phyloP scores from a whole-genome alignment of 1,284 basidiomycete genomes.

The Puccinia coronata region DNA sequence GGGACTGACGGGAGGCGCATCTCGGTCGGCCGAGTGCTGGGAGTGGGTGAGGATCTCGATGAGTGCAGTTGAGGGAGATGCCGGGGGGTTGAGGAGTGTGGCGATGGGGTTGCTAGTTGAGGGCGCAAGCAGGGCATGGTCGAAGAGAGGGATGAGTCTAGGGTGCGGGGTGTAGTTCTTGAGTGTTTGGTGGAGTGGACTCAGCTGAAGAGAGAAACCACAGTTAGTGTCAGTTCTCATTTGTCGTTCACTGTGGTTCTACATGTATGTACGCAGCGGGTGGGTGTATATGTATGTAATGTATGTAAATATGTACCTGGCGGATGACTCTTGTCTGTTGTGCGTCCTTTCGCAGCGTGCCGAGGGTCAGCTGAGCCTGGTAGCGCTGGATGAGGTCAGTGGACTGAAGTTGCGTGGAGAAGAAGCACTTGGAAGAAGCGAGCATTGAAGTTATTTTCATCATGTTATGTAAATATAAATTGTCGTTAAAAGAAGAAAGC shows the following conservation, averaged over 20 bases:
- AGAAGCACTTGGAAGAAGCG: too few species aligned
- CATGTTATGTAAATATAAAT: too few species aligned
- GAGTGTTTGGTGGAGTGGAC: conserved; percentile 27
- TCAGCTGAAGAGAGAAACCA: too few species aligned
- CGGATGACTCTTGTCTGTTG: conserved; percentile 6
- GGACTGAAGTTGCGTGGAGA: conserved; percentile 22
- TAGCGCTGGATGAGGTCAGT: conserved; percentile 38
- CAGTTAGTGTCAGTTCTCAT: too few species aligned
- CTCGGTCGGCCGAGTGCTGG: conserved; percentile 16
- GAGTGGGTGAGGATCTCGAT: conserved; percentile 15
- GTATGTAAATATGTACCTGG: conserved; percentile 14
- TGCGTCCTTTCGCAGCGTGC: conserved; percentile 2
- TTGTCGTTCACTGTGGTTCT: too few species aligned
- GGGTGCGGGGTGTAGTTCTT: conserved; percentile 33
- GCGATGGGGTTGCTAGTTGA: not conserved
- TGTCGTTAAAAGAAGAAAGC: too few species aligned
- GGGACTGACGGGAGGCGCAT: conserved; percentile 15
- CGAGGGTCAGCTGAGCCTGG: conserved; percentile 1
- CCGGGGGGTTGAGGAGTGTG: not conserved
- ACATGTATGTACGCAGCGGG: too few species aligned
- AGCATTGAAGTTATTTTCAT: too few species aligned
- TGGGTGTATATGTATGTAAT: conserved; percentile 19
- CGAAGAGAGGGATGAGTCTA: conserved; percentile 27
- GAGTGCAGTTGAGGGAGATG: not conserved
- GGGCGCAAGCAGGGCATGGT: conserved; percentile 23